Evolutionary conservation across 306 rosid species (phyloP).

Genomic region (Sechiopsis laciniata): DNA sequence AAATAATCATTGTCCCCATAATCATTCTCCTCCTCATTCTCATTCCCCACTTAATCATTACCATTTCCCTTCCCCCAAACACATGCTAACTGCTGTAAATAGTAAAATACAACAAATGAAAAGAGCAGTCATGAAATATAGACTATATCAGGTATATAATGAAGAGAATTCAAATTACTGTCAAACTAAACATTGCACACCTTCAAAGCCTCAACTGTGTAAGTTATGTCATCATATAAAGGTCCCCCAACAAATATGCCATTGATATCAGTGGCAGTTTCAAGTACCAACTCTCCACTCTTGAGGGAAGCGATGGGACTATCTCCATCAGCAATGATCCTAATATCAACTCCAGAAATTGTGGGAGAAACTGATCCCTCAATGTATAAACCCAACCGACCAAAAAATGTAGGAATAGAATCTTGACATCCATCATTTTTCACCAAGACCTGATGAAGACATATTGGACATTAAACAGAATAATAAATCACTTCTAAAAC

Average conservation of each 20-base stretch:
- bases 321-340: constrained; percentile 64
- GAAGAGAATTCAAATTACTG: not conserved
- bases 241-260: constrained; percentile 85
- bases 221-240: constrained; percentile 70
- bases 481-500: constrained; percentile 12
- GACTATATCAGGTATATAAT: not conserved
- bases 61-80: too few relatives aligned
- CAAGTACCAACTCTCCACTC: constrained; percentile 67
- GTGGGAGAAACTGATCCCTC: constrained; percentile 90
- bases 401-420: constrained; percentile 57
- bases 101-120: not conserved
- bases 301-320: constrained; percentile 55
- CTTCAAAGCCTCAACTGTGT: constrained; percentile 74
- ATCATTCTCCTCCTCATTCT: too few relatives aligned
- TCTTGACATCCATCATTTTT: constrained; percentile 77
- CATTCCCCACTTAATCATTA: too few relatives aligned
- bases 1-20: too few relatives aligned
- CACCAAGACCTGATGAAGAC: constrained; percentile 49
- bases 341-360: constrained; percentile 64
- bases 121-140: not conserved
- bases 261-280: constrained; percentile 64
- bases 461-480: constrained; percentile 25
- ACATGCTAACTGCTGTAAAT: not conserved
- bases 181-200: constrained; percentile 34
- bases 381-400: constrained; percentile 66